Percentiles rank a stretch among this genome's conserved stretches.
These are phyloP conservation scores for Clathrospora elynae DNA, from an alignment of 2,329 filamentous ascomycete genomes.

Conservation along the genomic window DNA sequence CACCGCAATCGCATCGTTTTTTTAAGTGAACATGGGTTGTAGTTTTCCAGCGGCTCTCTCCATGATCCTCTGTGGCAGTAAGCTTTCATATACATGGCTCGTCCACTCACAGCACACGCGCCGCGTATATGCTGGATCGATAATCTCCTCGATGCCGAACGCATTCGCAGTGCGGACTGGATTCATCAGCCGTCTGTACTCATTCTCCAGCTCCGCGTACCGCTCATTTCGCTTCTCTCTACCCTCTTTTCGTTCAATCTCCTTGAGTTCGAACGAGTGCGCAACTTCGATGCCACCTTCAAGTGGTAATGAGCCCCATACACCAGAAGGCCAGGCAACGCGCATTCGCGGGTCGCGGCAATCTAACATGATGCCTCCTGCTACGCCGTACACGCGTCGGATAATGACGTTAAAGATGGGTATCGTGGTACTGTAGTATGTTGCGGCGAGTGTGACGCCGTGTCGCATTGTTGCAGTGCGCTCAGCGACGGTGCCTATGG, in stretches of 20 bases:
- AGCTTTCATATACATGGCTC: conserved; percentile 60
- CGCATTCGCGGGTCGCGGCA: conserved; percentile 65
- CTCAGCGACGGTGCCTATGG: conserved; percentile 67
- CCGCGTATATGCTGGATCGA: conserved; percentile 65
- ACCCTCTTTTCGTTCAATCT: conserved; percentile 58
- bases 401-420: conserved; percentile 68
- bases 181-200: conserved; percentile 67
- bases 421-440: conserved; percentile 67
- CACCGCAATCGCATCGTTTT: background rate
- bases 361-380: conserved; percentile 68
- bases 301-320: conserved; percentile 66
- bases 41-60: conserved; percentile 49
- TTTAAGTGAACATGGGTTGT: conserved; percentile 40
- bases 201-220: conserved; percentile 63
- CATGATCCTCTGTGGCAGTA: conserved; percentile 57
- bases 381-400: conserved; percentile 66
- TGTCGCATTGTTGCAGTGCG: conserved; percentile 68
- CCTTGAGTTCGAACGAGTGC: conserved; percentile 64
- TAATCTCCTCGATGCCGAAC: conserved; percentile 68
- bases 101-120: conserved; percentile 62
- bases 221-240: conserved; percentile 54
- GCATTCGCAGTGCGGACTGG: conserved; percentile 67
- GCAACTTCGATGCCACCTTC: conserved; percentile 69
- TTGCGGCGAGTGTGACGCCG: conserved; percentile 64
- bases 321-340: conserved; percentile 67